phyloP scores from a whole-genome alignment of 441 rosid species.

The Cnidoscolus chayamansa region DNA sequence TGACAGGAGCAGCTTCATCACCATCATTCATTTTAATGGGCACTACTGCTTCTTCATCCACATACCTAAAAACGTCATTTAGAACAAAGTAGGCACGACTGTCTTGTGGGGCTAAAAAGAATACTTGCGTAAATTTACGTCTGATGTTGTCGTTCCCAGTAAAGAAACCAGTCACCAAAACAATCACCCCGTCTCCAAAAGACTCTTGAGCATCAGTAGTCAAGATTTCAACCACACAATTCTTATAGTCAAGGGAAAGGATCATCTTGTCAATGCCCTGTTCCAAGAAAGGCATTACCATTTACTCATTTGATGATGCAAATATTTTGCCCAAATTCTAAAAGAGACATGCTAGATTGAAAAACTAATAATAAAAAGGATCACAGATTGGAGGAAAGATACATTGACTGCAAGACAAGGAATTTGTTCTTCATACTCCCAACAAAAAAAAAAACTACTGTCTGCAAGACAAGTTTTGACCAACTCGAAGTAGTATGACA shows the following conservation, averaged over 20 bases:
- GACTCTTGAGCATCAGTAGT: constrained; percentile 92
- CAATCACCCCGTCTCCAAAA: constrained; percentile 69
- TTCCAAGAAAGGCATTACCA: constrained; percentile 8
- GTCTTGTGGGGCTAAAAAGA: constrained; percentile 85
- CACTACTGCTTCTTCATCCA: constrained; percentile 48
- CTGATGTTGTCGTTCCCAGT: constrained; percentile 62
- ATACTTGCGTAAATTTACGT: constrained; percentile 75
- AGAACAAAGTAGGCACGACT: constrained; percentile 59
- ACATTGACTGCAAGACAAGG: not conserved
- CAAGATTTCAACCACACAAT: constrained; percentile 69
- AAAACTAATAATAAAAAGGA: not conserved
- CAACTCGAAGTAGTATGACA: not conserved
- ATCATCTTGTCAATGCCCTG: constrained; percentile 84
- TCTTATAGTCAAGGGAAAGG: constrained; percentile 64
- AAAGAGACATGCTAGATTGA: not conserved
- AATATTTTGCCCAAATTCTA: not conserved
- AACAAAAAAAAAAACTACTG: not conserved
- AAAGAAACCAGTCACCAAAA: constrained; percentile 77
- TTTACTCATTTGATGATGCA: not conserved
- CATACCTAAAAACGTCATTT: constrained; percentile 73
- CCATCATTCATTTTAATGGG: constrained; percentile 31
- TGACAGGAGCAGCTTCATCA: constrained; percentile 34
- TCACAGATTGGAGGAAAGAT: not conserved
- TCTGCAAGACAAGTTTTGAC: not conserved
- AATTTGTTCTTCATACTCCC: not conserved